Percentiles rank a stretch among this genome's conserved stretches.
These are phyloP conservation scores for Pseudogymnoascus sp. DNA, from an alignment of 2,329 filamentous ascomycete species.

Conservation along the genomic window DNA sequence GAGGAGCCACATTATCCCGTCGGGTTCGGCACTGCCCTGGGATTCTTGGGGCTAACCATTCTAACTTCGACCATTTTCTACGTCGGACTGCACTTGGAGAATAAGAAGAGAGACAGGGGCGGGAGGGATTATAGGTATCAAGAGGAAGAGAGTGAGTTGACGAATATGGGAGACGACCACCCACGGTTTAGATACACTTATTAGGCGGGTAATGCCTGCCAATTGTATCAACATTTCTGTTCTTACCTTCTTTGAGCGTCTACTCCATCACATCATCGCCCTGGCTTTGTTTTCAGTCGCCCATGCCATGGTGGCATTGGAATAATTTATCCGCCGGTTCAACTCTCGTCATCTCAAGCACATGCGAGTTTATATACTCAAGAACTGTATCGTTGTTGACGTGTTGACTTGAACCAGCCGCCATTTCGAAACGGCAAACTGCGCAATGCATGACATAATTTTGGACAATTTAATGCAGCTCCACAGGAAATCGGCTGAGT, in stretches of 20 bases:
- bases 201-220: background rate
- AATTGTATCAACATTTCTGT: background rate
- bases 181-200: constrained; percentile 39
- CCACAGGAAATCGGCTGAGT: background rate
- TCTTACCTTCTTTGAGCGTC: background rate
- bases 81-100: constrained; percentile 36
- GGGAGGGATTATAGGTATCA: constrained; percentile 38
- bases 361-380: background rate
- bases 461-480: background rate
- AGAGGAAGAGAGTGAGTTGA: constrained; percentile 20
- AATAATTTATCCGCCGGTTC: background rate
- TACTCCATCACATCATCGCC: background rate
- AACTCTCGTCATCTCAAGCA: background rate
- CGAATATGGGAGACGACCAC: constrained; percentile 45
- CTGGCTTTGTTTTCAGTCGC: background rate
- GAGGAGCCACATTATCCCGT: constrained; percentile 30
- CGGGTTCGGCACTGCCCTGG: constrained; percentile 11
- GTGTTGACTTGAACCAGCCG: background rate
- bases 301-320: background rate
- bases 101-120: constrained; percentile 39
- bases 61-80: constrained; percentile 32
- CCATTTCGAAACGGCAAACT: background rate
- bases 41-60: constrained; percentile 30
- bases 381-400: background rate
- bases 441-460: background rate